phyloP scores from a whole-genome alignment of 768 basidiomycete genomes.

The Psilocybe azurescens region DNA sequence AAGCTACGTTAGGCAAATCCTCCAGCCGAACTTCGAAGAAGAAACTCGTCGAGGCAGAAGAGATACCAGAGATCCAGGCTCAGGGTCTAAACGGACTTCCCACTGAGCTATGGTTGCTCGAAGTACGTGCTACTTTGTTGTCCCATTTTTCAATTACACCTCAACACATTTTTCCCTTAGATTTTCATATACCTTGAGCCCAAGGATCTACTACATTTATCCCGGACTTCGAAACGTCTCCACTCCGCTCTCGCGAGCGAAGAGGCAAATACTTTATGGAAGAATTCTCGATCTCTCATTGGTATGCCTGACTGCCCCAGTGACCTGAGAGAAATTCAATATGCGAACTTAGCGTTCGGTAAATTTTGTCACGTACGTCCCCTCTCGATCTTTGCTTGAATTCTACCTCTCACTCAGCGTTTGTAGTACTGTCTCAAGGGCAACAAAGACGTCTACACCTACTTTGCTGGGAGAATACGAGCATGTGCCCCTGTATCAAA shows the following conservation, averaged over 20 bases:
- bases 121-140: too few relatives aligned
- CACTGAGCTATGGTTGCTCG: too few relatives aligned
- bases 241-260: not conserved
- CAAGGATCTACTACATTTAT: not conserved
- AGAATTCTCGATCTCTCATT: not conserved
- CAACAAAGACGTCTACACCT: not conserved
- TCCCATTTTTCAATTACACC: too few relatives aligned
- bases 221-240: not conserved
- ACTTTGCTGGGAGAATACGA: not conserved
- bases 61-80: too few relatives aligned
- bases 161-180: too few relatives aligned
- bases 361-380: not conserved
- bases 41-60: too few relatives aligned
- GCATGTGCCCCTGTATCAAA: not conserved
- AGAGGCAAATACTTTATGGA: not conserved
- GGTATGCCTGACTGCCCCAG: not conserved
- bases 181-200: too few relatives aligned
- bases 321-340: not conserved
- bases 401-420: not conserved
- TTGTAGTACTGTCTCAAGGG: not conserved
- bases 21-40: too few relatives aligned
- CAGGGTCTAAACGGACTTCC: too few relatives aligned
- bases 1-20: too few relatives aligned
- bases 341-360: not conserved
- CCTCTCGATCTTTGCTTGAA: not conserved